Evolutionary conservation across 1,284 basidiomycete species (phyloP).

Genomic region (Microbotryum saponariae): DNA sequence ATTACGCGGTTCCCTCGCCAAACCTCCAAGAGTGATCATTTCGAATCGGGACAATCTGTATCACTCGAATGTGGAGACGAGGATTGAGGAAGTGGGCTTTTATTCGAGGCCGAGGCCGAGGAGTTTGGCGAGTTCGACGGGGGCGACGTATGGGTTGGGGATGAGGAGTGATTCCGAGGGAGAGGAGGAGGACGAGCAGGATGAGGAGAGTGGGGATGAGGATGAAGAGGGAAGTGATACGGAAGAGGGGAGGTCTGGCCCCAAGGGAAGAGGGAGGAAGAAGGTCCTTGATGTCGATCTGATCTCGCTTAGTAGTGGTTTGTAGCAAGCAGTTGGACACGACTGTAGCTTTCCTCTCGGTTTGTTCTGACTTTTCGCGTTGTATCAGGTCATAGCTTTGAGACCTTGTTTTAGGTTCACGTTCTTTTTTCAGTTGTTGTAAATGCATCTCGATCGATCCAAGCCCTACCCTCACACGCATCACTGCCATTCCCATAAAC

Average conservation of each 20-base stretch:
- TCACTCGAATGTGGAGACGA: neutral
- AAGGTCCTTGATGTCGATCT: constrained; percentile 1
- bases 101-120: too few species aligned
- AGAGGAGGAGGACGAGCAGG: constrained; percentile 1
- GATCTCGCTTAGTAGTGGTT: neutral
- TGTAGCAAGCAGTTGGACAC: constrained; percentile 3
- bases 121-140: constrained; percentile 13
- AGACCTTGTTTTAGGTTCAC: neutral
- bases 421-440: neutral
- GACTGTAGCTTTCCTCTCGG: neutral
- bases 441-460: neutral
- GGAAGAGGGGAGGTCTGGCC: neutral
- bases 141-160: constrained; percentile 22
- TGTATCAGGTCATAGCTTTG: neutral
- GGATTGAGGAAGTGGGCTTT: too few species aligned
- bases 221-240: constrained; percentile 1
- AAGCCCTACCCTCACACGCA: neutral
- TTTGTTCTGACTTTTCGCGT: neutral
- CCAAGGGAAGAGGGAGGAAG: neutral
- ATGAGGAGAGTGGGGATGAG: constrained; percentile 1
- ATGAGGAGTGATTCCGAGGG: constrained; percentile 1
- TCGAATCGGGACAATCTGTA: neutral
- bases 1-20: too few species aligned
- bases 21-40: too few species aligned
- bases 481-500: constrained; percentile 18